These are phyloP conservation scores for Phytopythium vexans DNA, from an alignment of 352 stramenopile genomes.

Conservation along the genomic window DNA sequence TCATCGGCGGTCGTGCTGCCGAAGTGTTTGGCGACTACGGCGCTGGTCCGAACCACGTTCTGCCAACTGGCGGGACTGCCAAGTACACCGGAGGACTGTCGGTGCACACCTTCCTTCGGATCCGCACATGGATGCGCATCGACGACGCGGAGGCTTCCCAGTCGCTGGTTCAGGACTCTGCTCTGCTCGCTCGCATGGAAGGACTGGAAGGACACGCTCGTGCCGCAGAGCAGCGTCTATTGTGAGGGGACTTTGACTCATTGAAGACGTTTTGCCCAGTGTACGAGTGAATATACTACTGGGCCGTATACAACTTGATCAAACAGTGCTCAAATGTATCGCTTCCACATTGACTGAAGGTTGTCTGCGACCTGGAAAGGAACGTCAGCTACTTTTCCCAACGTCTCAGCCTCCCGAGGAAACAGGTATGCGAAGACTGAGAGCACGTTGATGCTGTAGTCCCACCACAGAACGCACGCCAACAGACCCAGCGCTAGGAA, in stretches of 20 bases:
- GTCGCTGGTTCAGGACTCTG: slow-evolving; percentile 91
- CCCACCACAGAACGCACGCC: slow-evolving; percentile 37
- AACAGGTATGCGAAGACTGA: slow-evolving; percentile 34
- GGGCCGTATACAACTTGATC: too few species aligned
- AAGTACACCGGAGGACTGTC: slow-evolving; percentile 97
- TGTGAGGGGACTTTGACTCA: slow-evolving; percentile 26
- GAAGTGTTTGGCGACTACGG: slow-evolving; percentile 98
- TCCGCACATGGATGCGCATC: slow-evolving; percentile 98
- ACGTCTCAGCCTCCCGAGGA: slow-evolving; percentile 42
- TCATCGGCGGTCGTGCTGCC: slow-evolving; percentile 92
- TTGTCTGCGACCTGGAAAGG: slow-evolving; percentile 17
- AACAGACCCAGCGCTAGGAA: slow-evolving; percentile 28
- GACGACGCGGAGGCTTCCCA: slow-evolving; percentile 85
- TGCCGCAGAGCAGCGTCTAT: slow-evolving; percentile 72
- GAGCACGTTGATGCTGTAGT: slow-evolving; percentile 58
- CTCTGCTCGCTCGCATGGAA: slow-evolving; percentile 92
- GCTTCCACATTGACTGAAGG: neutral
- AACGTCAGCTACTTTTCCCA: slow-evolving; percentile 23
- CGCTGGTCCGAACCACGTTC: slow-evolving; percentile 98
- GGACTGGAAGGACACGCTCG: slow-evolving; percentile 80
- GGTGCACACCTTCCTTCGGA: slow-evolving; percentile 98
- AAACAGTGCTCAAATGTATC: too few species aligned
- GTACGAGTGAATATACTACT: too few species aligned
- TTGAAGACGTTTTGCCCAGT: too few species aligned
- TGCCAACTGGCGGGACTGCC: slow-evolving; percentile 96